Base-by-base conservation (phyloP, 176 grass and related monocot species). In the Microstegium vimineum region DNA sequence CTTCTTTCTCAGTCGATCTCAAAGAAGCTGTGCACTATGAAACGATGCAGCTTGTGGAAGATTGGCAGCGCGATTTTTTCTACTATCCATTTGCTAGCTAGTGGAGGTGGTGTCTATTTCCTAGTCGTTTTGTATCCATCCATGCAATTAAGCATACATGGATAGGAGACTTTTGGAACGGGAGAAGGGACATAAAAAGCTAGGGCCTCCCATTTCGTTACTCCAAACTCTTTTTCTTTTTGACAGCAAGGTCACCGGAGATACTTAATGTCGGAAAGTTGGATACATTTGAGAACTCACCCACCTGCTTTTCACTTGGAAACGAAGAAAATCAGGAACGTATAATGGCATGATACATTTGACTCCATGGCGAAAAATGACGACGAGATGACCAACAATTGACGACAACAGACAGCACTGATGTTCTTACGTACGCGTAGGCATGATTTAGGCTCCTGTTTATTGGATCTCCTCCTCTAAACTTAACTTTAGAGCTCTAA, bases 261-360 rank as follows among this genome's bases (percentile, higher is more conserved):
- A 84, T 81, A 64, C 20, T 47, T 64, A 72, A 57, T 86, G 82
- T 54, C 56, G 83, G 73, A 89, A 89, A 82, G 71, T 43, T 56
- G 65, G 32, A 34, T 28, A 76, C 65, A 85, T 81, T 62, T 80
- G 59, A 35, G 57, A 77, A 71, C 41, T 81, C 16, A 63, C 18
- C 2, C 13, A 27, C 25, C 10, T 9, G 2, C 52, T 40, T 79
- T 40, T 67, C 43, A 18, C 43, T 34, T 66, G 47, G 34, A 64
- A 85, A 40, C 47, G 14, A 1, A 63, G 15, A 25, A 52, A 31
- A 49, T 54, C 18, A 54, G 18, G 18, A 54, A 54, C 49, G 49
- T 54, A 54, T 54, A 54, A 27, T 18, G 1, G 69, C 60, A 16
- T 47, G 30, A 49, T 37, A 34, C 27, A 62, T n/a, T 46, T 67